Percentiles rank a stretch among this genome's conserved stretches.
Evolutionary conservation across 2,329 filamentous ascomycete genomes (phyloP).

Genomic region (Fusarium sp.): DNA sequence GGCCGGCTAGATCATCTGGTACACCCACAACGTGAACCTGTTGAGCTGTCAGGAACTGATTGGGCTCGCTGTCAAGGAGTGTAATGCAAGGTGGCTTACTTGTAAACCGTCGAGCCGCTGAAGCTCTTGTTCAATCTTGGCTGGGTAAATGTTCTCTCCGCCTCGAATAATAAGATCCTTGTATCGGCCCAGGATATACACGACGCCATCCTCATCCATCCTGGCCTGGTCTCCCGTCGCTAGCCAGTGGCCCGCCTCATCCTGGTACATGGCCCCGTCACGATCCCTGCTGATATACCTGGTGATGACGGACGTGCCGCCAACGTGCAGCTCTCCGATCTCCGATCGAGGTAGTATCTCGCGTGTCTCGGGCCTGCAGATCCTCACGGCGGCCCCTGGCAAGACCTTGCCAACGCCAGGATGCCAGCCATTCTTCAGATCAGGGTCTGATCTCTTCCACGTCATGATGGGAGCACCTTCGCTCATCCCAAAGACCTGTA

Average conservation of each 20-base stretch:
- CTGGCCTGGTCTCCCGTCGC: constrained; percentile 53
- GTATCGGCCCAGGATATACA: constrained; percentile 54
- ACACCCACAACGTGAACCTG: constrained; percentile 55
- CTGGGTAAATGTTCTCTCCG: constrained; percentile 56
- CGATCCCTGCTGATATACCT: constrained; percentile 46
- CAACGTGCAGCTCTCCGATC: constrained; percentile 53
- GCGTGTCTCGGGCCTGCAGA: constrained; percentile 48
- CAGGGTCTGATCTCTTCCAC: constrained; percentile 48
- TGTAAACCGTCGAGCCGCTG: constrained; percentile 47
- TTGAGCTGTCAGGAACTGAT: constrained; percentile 9
- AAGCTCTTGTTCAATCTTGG: constrained; percentile 50
- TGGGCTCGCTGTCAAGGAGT: no score
- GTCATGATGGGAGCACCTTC: constrained; percentile 55
- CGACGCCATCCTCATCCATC: constrained; percentile 50
- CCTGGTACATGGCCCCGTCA: constrained; percentile 49
- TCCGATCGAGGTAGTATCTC: constrained; percentile 45
- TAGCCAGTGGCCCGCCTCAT: constrained; percentile 50
- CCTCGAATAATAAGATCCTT: constrained; percentile 58
- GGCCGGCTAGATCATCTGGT: constrained; percentile 56
- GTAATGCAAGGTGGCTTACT: constrained; percentile 18
- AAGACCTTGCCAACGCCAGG: constrained; percentile 54
- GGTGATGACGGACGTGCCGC: constrained; percentile 49
- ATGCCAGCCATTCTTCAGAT: constrained; percentile 47
- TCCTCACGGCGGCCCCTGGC: constrained; percentile 50
- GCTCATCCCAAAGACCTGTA: constrained; percentile 58